Base-by-base conservation (phyloP, 192 early-diverging fungal species). In the Backusella parvicylindrica region DNA sequence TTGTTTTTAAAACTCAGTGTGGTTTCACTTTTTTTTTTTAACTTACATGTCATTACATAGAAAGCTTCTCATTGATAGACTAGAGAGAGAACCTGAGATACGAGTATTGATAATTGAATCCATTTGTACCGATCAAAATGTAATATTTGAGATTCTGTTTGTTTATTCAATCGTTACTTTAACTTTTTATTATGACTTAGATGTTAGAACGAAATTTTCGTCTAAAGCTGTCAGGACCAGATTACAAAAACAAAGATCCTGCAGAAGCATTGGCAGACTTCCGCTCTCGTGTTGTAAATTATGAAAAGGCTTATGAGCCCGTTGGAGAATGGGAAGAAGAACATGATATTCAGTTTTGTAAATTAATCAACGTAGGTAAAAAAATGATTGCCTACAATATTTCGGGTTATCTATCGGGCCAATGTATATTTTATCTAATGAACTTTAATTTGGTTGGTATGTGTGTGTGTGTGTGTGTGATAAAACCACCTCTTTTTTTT, bases 371-470 rank as follows among this genome's bases (percentile, higher is more conserved):
- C 81, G 96, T 98, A 4, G 98, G 98, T 73, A 94, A 95, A 74
- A 99, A 97, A 80, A 87, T 98, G 4, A 94, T 97, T 80, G 94
- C 97, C 7, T 89, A 96, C 83, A 96, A 96, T 78, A 95, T 97
- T 70, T 91, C 93, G 77, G 98, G 98, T 67, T 99, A 96, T 80
- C 83, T 99, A 38, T 86, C 91, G 35, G 92, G 92, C 21, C 98
- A 99, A 83, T 95, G 94, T 60, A 95, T 99, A 60, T 98, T 99
- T 78, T 99, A 98, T 76, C 79, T 99, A 73, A 98, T 98, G 97
- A 97, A 99, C 81, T 98, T 98, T 79, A 94, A 99, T 75, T 89
- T 97, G 72, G 79, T 87, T 75, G 83, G 91, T 84, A 78, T 74
- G 32, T 68, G 1, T 66, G n/a, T 18, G 16, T 18, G 6, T 18